Conservation (phyloP, 202 grass and related monocot genomes). For the Saccharum hybrid region DNA sequence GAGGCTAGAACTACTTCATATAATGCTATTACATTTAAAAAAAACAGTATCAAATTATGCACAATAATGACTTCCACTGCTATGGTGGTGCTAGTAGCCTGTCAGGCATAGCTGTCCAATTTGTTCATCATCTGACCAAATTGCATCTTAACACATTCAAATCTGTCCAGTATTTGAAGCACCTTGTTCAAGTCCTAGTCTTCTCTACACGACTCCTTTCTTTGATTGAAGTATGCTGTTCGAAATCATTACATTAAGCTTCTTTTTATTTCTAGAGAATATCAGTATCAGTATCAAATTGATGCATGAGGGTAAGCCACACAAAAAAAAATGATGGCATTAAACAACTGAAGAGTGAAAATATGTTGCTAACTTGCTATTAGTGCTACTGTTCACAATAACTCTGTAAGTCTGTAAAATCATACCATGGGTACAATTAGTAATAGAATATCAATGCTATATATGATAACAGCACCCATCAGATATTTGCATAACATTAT, state of each 20-base stretch:
- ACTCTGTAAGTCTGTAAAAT: background rate
- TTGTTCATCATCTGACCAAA: background rate
- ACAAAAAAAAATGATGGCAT: background rate
- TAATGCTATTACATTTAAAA: background rate
- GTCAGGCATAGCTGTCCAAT: conserved; percentile 21
- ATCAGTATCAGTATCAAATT: background rate
- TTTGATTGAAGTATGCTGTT: background rate
- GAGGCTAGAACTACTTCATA: conserved; percentile 8
- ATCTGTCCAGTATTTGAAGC: background rate
- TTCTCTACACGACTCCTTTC: background rate
- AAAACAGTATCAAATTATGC: conserved; percentile 1
- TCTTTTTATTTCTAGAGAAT: conserved; percentile 1
- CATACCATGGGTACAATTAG: background rate
- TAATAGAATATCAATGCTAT: background rate
- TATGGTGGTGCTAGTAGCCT: background rate
- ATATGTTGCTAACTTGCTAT: background rate
- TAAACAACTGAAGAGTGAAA: conserved; percentile 6
- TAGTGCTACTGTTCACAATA: background rate
- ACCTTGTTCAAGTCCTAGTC: background rate
- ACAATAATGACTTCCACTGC: conserved; percentile 1
- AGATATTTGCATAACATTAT: conserved; percentile 14
- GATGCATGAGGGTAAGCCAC: background rate
- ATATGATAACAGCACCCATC: background rate
- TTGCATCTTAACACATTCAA: background rate
- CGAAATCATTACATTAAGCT: background rate